These are phyloP conservation scores for Viola pubescens DNA, from an alignment of 441 rosid species.

Conservation along the genomic window DNA sequence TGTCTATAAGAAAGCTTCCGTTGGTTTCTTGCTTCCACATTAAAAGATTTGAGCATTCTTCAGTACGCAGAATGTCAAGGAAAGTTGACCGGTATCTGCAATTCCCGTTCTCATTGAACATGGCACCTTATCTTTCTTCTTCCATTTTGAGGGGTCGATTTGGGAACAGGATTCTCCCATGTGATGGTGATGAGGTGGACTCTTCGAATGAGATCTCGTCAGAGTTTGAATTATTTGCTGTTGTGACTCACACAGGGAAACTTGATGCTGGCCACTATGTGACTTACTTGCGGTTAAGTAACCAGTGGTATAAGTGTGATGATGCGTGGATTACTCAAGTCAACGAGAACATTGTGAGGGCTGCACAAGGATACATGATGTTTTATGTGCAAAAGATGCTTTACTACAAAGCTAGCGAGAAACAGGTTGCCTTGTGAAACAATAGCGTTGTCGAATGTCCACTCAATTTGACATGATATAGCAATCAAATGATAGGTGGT, in stretches of 20 bases:
- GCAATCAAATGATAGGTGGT: constrained; percentile 6
- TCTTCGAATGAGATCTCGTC: constrained; percentile 44
- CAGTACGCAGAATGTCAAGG: constrained; percentile 50
- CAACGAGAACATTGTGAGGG: constrained; percentile 57
- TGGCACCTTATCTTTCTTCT: constrained; percentile 68
- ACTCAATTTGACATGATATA: neutral
- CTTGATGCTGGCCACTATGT: constrained; percentile 69
- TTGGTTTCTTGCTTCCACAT: constrained; percentile 66
- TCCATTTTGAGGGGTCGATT: constrained; percentile 57
- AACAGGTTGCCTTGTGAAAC: constrained; percentile 22
- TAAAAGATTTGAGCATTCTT: constrained; percentile 71
- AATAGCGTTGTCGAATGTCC: constrained; percentile 4
- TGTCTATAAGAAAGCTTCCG: constrained; percentile 76
- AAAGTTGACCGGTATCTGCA: constrained; percentile 66
- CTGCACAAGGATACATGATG: constrained; percentile 79
- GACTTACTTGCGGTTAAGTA: constrained; percentile 54
- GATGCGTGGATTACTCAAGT: constrained; percentile 72
- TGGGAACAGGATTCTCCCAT: constrained; percentile 57
- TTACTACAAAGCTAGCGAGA: constrained; percentile 48
- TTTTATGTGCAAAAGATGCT: constrained; percentile 74
- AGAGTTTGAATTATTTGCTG: constrained; percentile 68
- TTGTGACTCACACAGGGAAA: constrained; percentile 59
- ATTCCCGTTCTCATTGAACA: constrained; percentile 63
- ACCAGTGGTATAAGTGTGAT: constrained; percentile 71
- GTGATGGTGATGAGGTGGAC: constrained; percentile 58